Evolutionary conservation across 2,329 filamentous ascomycete genomes (phyloP).

Genomic region (Colletotrichum scovillei): DNA sequence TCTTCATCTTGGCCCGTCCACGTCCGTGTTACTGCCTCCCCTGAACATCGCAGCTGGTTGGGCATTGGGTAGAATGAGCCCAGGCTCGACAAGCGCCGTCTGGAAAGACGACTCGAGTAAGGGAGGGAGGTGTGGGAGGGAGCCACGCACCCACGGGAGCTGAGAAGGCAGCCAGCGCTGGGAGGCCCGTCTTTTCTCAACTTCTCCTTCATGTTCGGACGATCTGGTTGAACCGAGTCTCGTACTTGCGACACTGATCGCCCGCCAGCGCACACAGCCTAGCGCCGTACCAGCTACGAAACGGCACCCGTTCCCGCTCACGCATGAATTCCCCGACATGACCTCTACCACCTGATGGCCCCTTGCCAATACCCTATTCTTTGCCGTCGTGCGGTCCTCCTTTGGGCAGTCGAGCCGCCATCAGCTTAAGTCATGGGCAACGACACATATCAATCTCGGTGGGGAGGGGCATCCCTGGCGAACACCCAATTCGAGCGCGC

Average conservation of each 20-base stretch:
- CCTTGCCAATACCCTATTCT: conserved; percentile 7
- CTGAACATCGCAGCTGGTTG: conserved; percentile 25
- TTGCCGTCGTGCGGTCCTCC: neutral
- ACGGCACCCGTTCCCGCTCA: conserved; percentile 10
- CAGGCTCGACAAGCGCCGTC: conserved; percentile 15
- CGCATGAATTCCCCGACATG: conserved; percentile 27
- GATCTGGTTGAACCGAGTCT: conserved; percentile 33
- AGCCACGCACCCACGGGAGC: neutral
- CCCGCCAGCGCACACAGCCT: conserved; percentile 19
- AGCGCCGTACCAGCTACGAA: conserved; percentile 32
- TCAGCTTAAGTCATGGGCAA: conserved; percentile 17
- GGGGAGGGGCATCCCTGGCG: conserved; percentile 12
- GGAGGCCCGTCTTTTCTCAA: neutral
- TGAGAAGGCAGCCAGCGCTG: neutral
- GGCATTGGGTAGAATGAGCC: conserved; percentile 17
- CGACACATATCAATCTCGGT: conserved; percentile 1
- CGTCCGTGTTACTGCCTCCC: conserved; percentile 24
- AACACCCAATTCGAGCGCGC: conserved; percentile 4
- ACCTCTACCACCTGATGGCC: neutral
- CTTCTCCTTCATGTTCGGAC: conserved; percentile 23
- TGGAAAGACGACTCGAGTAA: conserved; percentile 13
- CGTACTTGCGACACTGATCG: conserved; percentile 32
- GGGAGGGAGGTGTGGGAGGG: neutral
- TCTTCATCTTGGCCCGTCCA: conserved; percentile 5
- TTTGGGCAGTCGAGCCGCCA: conserved; percentile 1